Evolutionary conservation across 2,329 filamentous ascomycete species (phyloP).

Genomic region (Clarireedia paspali): DNA sequence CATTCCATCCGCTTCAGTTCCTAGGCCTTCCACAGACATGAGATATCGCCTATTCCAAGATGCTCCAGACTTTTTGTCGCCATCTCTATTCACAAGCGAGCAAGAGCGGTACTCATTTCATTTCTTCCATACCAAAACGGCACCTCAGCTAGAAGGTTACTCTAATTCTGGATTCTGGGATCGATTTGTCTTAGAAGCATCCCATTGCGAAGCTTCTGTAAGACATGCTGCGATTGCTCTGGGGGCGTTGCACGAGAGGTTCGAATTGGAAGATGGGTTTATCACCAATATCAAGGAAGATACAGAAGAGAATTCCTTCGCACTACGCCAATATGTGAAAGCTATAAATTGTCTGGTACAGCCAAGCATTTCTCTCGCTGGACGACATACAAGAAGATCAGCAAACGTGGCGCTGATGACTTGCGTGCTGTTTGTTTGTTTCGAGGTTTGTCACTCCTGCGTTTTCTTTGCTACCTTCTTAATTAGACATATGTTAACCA

Average conservation of each 20-base stretch:
- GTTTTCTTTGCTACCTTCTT: neutral
- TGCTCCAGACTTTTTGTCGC: neutral
- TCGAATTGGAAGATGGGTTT: conserved; percentile 5
- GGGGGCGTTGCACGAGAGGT: conserved; percentile 16
- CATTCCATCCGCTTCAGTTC: neutral
- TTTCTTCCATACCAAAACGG: conserved; percentile 50
- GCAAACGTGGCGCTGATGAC: conserved; percentile 15
- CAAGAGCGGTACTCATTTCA: conserved; percentile 41
- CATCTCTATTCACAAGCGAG: neutral
- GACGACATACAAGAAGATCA: conserved; percentile 3
- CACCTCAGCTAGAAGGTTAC: conserved; percentile 54
- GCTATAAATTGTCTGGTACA: conserved; percentile 12
- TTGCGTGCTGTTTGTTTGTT: conserved; percentile 18
- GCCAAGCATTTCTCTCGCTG: conserved; percentile 13
- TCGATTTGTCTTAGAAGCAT: conserved; percentile 50
- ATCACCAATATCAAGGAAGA: neutral
- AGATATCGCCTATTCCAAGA: neutral
- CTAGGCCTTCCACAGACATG: neutral
- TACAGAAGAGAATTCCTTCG: conserved; percentile 11
- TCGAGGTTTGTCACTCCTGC: conserved; percentile 13
- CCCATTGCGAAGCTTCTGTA: conserved; percentile 35
- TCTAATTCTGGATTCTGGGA: conserved; percentile 59
- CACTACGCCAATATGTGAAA: conserved; percentile 14
- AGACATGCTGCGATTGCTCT: conserved; percentile 17
- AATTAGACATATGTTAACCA: neutral